Base-by-base conservation (phyloP, 1,284 basidiomycete genomes). In the Farysia itapuensis region DNA sequence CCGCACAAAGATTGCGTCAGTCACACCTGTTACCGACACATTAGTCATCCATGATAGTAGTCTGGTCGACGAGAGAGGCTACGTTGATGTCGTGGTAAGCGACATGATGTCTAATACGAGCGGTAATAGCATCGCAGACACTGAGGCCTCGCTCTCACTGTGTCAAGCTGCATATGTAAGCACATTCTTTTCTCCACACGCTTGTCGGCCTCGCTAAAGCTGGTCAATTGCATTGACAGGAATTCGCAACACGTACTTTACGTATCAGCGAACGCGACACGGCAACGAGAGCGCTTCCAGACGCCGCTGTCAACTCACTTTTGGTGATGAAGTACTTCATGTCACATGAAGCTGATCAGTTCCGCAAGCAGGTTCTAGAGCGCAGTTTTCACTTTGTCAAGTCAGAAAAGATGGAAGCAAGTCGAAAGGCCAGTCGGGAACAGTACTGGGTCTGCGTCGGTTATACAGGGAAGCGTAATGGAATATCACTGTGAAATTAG, bases 51-150 rank as follows among this genome's bases (percentile, higher is more conserved):
- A 32, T n/a, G 31, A 13, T 2, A 23, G 12, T 8, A 20, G 13
- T 7, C 19, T 8, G 9, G 34, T 22, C 6, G 21, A 22, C 11
- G 20, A 22, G 18, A 15, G n/a, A 1, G 54, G 54, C 7, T 58
- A 60, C 19, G 66, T 70, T 14, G 68, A 72, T 26, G 51, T 72
- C 6, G 56, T 72, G 0, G 51, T 72, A 14, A 69, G 67, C 36
- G 70, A 72, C 28, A 72, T 72, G 70, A 72, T 72, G 70, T 56
- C 64, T 21, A 57, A 61, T 23, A 66, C 64, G 6, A 66, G 53
- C 6, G 64, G 64, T 24, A 57, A 66, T 16, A 29, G 43, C 0
- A 54, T 66, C 42, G 33, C 37, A 8, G 64, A 66, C 20, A 61
- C 64, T n/a, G 64, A 61, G 34, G 53, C 53, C 16, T 67, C 59